Conservation (phyloP, 441 rosid genomes). For the Macaranga tanarius region DNA sequence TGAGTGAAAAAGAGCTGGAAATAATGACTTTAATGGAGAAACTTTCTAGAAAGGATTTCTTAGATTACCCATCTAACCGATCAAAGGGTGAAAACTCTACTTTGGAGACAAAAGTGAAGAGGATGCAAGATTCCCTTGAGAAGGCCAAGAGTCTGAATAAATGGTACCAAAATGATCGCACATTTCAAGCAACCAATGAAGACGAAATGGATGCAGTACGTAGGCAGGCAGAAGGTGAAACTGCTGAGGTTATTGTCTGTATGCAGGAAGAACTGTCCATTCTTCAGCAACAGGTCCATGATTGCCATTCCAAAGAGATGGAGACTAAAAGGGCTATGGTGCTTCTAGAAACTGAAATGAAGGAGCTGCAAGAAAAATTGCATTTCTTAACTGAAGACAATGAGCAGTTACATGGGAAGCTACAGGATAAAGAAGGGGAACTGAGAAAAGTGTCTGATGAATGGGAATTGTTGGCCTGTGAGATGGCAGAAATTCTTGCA, state of each 20-base stretch:
- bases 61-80: conserved; percentile 41
- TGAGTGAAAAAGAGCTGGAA: conserved; percentile 59
- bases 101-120: conserved; percentile 56
- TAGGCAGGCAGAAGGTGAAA: conserved; percentile 91
- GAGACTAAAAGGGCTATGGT: conserved; percentile 42
- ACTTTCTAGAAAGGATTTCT: conserved; percentile 45
- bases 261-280: conserved; percentile 89
- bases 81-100: conserved; percentile 35
- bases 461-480: conserved; percentile 74
- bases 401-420: conserved; percentile 46
- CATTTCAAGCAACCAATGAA: conserved; percentile 65
- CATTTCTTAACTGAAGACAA: conserved; percentile 55
- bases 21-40: conserved; percentile 53
- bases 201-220: conserved; percentile 76
- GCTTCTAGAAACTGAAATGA: conserved; percentile 53
- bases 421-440: conserved; percentile 63
- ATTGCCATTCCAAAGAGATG: conserved; percentile 68
- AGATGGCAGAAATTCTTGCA: conserved; percentile 72
- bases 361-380: conserved; percentile 56
- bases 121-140: conserved; percentile 92
- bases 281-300: conserved; percentile 81
- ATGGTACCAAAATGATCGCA: conserved; percentile 63
- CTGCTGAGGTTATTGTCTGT: conserved; percentile 91
- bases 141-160: conserved; percentile 75
- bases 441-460: conserved; percentile 58